Base-by-base conservation (phyloP, 192 early-diverging fungal species). In the Coemansia interrupta region DNA sequence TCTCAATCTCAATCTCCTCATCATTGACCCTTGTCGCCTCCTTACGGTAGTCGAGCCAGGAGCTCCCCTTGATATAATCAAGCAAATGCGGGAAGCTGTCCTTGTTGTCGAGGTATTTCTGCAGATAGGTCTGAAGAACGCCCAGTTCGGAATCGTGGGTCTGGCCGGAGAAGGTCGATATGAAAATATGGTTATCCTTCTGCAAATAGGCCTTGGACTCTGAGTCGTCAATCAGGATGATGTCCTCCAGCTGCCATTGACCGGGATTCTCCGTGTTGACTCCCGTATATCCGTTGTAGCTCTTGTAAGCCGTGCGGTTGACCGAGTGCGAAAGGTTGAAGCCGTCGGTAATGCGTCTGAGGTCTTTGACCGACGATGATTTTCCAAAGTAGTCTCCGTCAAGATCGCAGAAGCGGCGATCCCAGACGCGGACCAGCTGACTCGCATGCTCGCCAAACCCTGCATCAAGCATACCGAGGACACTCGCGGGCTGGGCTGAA, bases 361-460 rank as follows among this genome's bases (percentile, higher is more conserved):
- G 66, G 41, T 90, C 82, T 57, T 90, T 90, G 12, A 88, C 67
- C 0, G 85, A 83, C 19, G 30, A 22, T 10, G 72, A 20, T 30
- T 88, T 70, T 8, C 52, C 48, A 58, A 84, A 85, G 50, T 79
- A 64, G 0, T 42, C 44, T 0, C 71, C 71, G 10, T 60, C 56
- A 0, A 79, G 29, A n/a, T 69, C 63, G 63, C 76, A 79, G 54
- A 70, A 73, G 15, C 76, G 57, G 14, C 89, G 80, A 28, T 73
- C 79, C 89, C 89, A 90, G n/a, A 83, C 70, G 17, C 81, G 67
- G 14, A 79, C 63, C 18, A 82, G 75, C n/a, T 56, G 19, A 11
- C 64, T 55, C 2, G 60, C 36, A 19, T 80, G 24, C 1, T 62
- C 52, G 1, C 53, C 63, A 64, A 89, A 81, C 32, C 68, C 19